Evolutionary conservation across 1,284 basidiomycete genomes (phyloP).

Genomic region (Leucoagaricus sp.): DNA sequence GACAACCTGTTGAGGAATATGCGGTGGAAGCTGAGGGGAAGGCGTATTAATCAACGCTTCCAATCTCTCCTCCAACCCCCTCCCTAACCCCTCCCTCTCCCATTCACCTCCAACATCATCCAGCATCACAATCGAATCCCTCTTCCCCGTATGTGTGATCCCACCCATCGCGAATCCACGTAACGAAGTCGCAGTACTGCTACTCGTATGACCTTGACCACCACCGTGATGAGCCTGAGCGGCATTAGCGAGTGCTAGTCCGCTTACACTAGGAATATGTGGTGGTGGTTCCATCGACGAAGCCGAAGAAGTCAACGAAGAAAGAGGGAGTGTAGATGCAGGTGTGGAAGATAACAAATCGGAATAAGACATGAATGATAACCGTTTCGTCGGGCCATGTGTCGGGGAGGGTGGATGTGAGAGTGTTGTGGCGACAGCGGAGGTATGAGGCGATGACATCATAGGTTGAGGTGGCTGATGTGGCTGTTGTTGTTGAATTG

Average conservation of each 20-base stretch:
- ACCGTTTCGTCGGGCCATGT: constrained; percentile 54
- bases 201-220: neutral
- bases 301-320: constrained; percentile 65
- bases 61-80: constrained; percentile 77
- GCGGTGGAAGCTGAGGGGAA: neutral
- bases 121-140: constrained; percentile 42
- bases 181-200: constrained; percentile 24
- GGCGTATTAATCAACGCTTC: constrained; percentile 36
- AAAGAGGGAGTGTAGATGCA: constrained; percentile 66
- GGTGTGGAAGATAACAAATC: constrained; percentile 82
- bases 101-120: constrained; percentile 77
- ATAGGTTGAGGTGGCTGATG: constrained; percentile 3
- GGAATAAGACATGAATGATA: constrained; percentile 85
- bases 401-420: constrained; percentile 61
- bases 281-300: constrained; percentile 57
- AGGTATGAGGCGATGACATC: constrained; percentile 25
- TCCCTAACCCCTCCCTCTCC: constrained; percentile 80
- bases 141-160: constrained; percentile 28
- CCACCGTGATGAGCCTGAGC: neutral
- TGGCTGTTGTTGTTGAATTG: neutral
- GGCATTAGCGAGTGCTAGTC: constrained; percentile 30
- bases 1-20: too few species aligned
- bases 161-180: constrained; percentile 25
- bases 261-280: constrained; percentile 61
- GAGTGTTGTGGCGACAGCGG: constrained; percentile 27